Percentiles rank a stretch among this genome's conserved stretches.
These are phyloP conservation scores for Penicillium sp. DNA, from an alignment of 2,329 filamentous ascomycete species.

Conservation along the genomic window DNA sequence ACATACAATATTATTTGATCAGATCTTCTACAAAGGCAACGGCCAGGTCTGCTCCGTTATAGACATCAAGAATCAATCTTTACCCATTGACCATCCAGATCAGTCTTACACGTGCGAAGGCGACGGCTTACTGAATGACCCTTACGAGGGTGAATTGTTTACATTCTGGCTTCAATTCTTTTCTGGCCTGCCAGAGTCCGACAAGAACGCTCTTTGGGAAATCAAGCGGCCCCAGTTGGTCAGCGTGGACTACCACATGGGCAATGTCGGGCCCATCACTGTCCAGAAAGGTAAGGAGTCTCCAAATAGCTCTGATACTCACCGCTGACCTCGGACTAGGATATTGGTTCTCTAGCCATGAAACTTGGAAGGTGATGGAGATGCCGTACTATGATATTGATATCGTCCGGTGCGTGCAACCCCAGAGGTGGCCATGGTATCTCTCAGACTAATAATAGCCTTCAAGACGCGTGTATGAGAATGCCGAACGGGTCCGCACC, in stretches of 20 bases:
- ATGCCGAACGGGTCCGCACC: slow-evolving; percentile 43
- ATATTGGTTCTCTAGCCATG: slow-evolving; percentile 45
- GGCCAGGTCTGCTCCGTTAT: slow-evolving; percentile 45
- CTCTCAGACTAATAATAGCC: background rate
- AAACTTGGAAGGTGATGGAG: slow-evolving; percentile 46
- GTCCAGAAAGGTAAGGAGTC: slow-evolving; percentile 37
- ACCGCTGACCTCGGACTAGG: slow-evolving; percentile 4
- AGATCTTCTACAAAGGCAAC: slow-evolving; percentile 40
- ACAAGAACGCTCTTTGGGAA: slow-evolving; percentile 40
- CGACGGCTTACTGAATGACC: slow-evolving; percentile 38
- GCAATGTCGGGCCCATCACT: slow-evolving; percentile 41
- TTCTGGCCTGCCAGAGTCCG: slow-evolving; percentile 28
- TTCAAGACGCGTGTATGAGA: slow-evolving; percentile 38
- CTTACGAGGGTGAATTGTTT: slow-evolving; percentile 47
- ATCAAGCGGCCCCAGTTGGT: slow-evolving; percentile 40
- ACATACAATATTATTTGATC: background rate
- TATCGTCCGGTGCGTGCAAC: slow-evolving; percentile 30
- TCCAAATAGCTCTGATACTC: no score
- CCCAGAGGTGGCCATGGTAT: background rate
- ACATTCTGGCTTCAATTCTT: slow-evolving; percentile 45
- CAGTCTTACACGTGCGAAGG: slow-evolving; percentile 41
- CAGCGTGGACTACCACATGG: slow-evolving; percentile 39
- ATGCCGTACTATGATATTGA: slow-evolving; percentile 46
- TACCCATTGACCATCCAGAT: slow-evolving; percentile 26
- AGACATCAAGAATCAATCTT: slow-evolving; percentile 35